A percentile compares a stretch with the other conserved stretches of the same genome.
Evolutionary conservation across 2,329 filamentous ascomycete genomes (phyloP).

Genomic region (Thyridium curvatum): DNA sequence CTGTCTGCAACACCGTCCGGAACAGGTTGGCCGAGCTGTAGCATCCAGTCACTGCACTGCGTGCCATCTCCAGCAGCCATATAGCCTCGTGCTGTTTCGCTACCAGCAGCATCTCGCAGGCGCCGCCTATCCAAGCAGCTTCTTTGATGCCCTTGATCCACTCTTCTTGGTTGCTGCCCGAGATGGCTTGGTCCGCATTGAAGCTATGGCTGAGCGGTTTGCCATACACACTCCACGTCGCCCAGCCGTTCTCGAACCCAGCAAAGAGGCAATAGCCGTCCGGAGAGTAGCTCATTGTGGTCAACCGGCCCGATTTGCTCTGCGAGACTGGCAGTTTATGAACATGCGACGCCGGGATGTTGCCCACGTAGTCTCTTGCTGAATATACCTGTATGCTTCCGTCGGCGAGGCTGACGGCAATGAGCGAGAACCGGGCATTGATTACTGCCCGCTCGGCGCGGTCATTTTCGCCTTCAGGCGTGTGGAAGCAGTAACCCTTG

Average conservation of each 20-base stretch:
- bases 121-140: conserved; percentile 81
- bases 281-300: conserved; percentile 77
- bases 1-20: conserved; percentile 82
- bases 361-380: conserved; percentile 87
- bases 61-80: conserved; percentile 86
- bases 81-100: conserved; percentile 67
- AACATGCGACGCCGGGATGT: conserved; percentile 80
- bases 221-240: conserved; percentile 95
- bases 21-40: conserved; percentile 89
- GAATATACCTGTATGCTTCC: conserved; percentile 85
- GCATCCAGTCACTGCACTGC: conserved; percentile 87
- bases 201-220: conserved; percentile 86
- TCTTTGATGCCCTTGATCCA: conserved; percentile 78
- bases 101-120: conserved; percentile 76
- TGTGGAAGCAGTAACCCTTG: conserved; percentile 85
- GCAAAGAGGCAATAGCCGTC: conserved; percentile 96
- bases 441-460: conserved; percentile 71
- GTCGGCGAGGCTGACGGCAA: conserved; percentile 77
- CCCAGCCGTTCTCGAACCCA: conserved; percentile 89
- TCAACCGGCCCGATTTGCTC: conserved; percentile 62
- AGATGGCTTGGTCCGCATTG: conserved; percentile 56
- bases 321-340: conserved; percentile 64
- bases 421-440: conserved; percentile 89
- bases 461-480: conserved; percentile 52
- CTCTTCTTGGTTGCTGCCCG: conserved; percentile 63